phyloP scores from a whole-genome alignment of 2,329 filamentous ascomycete species.

The Coleophoma eucalyptorum region DNA sequence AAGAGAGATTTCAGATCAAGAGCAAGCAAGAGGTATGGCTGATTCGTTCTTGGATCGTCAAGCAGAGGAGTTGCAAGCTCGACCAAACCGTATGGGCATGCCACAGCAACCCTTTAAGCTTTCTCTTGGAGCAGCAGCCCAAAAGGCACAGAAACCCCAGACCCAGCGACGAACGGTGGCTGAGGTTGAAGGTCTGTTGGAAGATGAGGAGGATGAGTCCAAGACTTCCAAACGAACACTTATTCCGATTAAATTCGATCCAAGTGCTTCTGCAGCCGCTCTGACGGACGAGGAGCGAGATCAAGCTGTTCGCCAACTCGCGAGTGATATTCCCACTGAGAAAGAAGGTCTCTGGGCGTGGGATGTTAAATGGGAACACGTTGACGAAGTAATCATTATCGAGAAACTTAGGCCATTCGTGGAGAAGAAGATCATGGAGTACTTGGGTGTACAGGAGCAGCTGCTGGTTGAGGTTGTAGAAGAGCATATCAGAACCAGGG shows the following conservation, averaged over 20 bases:
- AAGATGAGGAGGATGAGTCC: conserved; percentile 87
- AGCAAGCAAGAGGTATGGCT: conserved; percentile 78
- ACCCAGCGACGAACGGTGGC: conserved; percentile 75
- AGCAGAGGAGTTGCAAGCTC: conserved; percentile 67
- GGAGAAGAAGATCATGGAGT: conserved; percentile 97
- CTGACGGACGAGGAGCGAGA: conserved; percentile 86
- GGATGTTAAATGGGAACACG: conserved; percentile 86
- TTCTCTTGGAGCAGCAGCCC: conserved; percentile 83
- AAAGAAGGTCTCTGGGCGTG: conserved; percentile 88
- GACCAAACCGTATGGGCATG: conserved; percentile 30
- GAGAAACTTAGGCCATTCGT: conserved; percentile 92
- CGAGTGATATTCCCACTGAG: conserved; percentile 84
- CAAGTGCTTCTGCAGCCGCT: conserved; percentile 52
- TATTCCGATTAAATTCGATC: conserved; percentile 79
- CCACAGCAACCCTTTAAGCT: conserved; percentile 82
- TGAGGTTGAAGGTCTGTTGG: conserved; percentile 89
- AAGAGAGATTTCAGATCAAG: conserved; percentile 65
- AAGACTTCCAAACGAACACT: conserved; percentile 68
- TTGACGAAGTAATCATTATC: conserved; percentile 76
- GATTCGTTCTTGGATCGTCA: conserved; percentile 88
- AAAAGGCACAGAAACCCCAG: conserved; percentile 58
- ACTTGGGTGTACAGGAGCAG: conserved; percentile 93
- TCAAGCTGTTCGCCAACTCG: conserved; percentile 76
- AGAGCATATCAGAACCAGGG: conserved; percentile 74
- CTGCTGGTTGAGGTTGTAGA: conserved; percentile 91